These are phyloP conservation scores for Pseudozyma thailandica DNA, from an alignment of 1,284 basidiomycete genomes.

Conservation along the genomic window DNA sequence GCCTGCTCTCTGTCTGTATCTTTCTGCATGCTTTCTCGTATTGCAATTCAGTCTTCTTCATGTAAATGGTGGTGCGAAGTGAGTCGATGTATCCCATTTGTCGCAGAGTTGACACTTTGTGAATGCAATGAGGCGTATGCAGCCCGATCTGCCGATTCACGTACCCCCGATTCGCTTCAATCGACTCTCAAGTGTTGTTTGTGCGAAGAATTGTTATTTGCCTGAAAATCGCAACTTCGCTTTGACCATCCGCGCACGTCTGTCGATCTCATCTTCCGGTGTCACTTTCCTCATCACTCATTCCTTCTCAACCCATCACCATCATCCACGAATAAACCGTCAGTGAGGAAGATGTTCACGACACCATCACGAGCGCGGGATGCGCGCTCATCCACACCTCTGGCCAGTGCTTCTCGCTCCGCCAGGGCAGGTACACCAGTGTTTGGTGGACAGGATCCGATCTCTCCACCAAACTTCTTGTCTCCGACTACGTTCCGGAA, in stretches of 20 bases:
- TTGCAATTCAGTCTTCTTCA: not conserved
- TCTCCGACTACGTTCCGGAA: slow-evolving; percentile 13
- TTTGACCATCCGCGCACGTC: slow-evolving; percentile 33
- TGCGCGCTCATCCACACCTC: slow-evolving; percentile 36
- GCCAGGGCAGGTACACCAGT: slow-evolving; percentile 36
- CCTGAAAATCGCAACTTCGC: slow-evolving; percentile 7
- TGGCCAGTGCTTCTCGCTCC: slow-evolving; percentile 24
- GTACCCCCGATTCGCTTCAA: not conserved
- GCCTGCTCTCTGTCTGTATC: not conserved
- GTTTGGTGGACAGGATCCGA: slow-evolving; percentile 26
- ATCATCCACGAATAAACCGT: not conserved
- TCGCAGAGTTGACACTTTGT: not conserved
- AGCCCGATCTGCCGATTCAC: not conserved
- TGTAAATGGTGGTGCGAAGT: too few species aligned
- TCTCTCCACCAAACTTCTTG: slow-evolving; percentile 28
- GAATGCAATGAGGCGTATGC: not conserved
- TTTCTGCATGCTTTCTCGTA: slow-evolving; percentile 2
- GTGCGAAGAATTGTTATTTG: slow-evolving; percentile 20
- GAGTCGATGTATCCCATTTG: too few species aligned
- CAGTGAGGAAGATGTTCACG: slow-evolving; percentile 30
- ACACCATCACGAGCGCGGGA: slow-evolving; percentile 38
- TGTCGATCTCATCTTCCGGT: not conserved
- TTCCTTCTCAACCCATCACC: not conserved
- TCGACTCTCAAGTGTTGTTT: slow-evolving; percentile 1
- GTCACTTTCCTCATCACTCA: slow-evolving; percentile 3